These are phyloP conservation scores for Fraxinus dipetala DNA, from an alignment of 305 asterid species.

Conservation along the genomic window DNA sequence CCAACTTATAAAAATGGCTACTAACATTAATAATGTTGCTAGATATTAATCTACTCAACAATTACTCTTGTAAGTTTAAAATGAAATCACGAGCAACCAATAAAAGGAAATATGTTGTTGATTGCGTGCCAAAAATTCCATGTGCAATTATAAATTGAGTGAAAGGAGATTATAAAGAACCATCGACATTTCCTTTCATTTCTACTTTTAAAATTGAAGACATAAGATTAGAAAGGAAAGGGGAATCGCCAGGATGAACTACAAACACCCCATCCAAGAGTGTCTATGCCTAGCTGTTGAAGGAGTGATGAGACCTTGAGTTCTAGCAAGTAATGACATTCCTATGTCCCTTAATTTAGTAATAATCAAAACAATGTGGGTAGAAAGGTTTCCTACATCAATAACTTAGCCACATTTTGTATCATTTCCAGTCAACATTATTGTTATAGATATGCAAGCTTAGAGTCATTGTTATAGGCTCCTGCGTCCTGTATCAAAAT, in stretches of 20 bases:
- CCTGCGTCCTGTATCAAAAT: neutral
- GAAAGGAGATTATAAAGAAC: neutral
- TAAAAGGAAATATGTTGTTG: neutral
- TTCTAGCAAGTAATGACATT: neutral
- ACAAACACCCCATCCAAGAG: neutral
- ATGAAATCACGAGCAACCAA: neutral
- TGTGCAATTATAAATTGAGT: neutral
- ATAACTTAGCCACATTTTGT: neutral
- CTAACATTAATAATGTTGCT: neutral
- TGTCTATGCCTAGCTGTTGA: conserved; percentile 1
- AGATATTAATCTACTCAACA: neutral
- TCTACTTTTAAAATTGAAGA: neutral
- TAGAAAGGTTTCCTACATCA: neutral
- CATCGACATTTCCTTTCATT: neutral
- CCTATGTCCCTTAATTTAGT: neutral
- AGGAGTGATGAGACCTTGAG: neutral
- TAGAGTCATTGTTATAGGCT: neutral
- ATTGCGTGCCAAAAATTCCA: neutral
- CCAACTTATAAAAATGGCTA: neutral
- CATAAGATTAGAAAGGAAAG: neutral
- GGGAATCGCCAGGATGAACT: neutral
- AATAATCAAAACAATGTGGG: neutral
- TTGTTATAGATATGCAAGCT: neutral
- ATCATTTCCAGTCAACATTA: neutral
- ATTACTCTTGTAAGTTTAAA: neutral